Conservation (phyloP, 495 filamentous ascomycete genomes). For the Trichoderma parareesei region DNA sequence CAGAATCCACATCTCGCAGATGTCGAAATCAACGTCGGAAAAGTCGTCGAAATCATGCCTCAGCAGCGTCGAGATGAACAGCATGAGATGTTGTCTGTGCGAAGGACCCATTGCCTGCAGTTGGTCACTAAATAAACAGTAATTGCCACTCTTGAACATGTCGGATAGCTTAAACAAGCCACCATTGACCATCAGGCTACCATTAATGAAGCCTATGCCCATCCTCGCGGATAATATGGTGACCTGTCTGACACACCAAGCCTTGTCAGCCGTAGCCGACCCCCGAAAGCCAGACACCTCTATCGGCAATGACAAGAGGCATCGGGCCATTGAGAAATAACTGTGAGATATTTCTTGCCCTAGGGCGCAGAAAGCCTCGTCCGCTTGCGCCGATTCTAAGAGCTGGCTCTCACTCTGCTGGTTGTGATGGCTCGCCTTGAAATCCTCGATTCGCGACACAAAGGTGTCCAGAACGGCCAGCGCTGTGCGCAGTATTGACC, state of each 20-base stretch:
- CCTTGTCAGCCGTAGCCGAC: conserved; percentile 17
- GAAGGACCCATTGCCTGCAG: conserved; percentile 22
- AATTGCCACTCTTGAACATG: conserved; percentile 31
- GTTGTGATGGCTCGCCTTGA: conserved; percentile 26
- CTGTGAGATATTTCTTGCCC: conserved; percentile 30
- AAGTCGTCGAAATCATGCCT: conserved; percentile 27
- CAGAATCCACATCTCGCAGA: conserved; percentile 30
- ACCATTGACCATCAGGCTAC: conserved; percentile 22
- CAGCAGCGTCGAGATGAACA: conserved; percentile 33
- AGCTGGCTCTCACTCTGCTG: conserved; percentile 17
- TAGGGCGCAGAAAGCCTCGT: conserved; percentile 37
- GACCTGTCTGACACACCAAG: conserved; percentile 29
- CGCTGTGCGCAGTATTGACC: conserved; percentile 31
- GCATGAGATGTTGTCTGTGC: conserved; percentile 28
- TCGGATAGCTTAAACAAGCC: conserved; percentile 29
- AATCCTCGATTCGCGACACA: conserved; percentile 28
- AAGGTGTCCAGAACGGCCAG: conserved; percentile 32
- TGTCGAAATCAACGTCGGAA: conserved; percentile 14
- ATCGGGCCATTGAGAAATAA: conserved; percentile 36
- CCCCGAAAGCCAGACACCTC: neutral
- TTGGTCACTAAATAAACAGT: conserved; percentile 28
- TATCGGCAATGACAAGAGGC: conserved; percentile 16
- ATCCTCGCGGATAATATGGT: conserved; percentile 29
- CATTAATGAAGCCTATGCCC: conserved; percentile 32
- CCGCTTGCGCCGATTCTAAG: conserved; percentile 26